Conservation (phyloP, 768 basidiomycete genomes). For the Pisolithus microcarpus region DNA sequence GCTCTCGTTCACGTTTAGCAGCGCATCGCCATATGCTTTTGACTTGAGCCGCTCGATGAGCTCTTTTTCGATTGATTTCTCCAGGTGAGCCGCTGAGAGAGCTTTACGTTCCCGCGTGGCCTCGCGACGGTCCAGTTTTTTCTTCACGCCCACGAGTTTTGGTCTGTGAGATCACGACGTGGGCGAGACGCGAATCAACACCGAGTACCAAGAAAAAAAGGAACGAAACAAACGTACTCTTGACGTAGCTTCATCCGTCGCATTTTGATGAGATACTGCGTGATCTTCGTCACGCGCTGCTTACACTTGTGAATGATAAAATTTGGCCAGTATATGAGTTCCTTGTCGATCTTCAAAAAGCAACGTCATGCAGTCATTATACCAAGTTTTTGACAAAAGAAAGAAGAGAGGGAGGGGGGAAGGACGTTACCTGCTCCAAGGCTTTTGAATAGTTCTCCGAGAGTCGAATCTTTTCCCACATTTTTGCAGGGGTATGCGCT, state of each 20-base stretch:
- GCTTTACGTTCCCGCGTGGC: conserved; percentile 92
- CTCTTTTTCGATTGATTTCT: conserved; percentile 93
- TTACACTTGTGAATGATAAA: conserved; percentile 99
- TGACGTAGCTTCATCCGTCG: conserved; percentile 81
- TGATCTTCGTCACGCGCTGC: conserved; percentile 97
- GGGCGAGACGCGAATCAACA: neutral
- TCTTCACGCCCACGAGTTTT: conserved; percentile 91
- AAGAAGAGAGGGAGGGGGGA: neutral
- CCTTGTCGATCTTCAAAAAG: conserved; percentile 75
- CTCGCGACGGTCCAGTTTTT: conserved; percentile 92
- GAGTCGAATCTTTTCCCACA: conserved; percentile 96
- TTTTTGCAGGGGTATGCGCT: conserved; percentile 89
- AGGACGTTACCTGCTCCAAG: conserved; percentile 70
- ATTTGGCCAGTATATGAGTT: conserved; percentile 97
- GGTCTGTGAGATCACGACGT: conserved; percentile 44
- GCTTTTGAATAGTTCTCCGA: conserved; percentile 95
- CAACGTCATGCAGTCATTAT: too few relatives aligned
- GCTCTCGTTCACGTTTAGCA: conserved; percentile 94
- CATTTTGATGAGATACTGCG: conserved; percentile 99
- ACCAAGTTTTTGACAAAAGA: too few relatives aligned
- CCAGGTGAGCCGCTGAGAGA: conserved; percentile 89
- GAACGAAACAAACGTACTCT: conserved; percentile 48
- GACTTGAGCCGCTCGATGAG: conserved; percentile 91
- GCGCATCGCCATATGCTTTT: conserved; percentile 96
- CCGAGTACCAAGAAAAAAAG: neutral